Percentiles rank a stretch among this genome's conserved stretches.
Conservation (phyloP, 306 rosid species). For the Cucurbita ficifolia region DNA sequence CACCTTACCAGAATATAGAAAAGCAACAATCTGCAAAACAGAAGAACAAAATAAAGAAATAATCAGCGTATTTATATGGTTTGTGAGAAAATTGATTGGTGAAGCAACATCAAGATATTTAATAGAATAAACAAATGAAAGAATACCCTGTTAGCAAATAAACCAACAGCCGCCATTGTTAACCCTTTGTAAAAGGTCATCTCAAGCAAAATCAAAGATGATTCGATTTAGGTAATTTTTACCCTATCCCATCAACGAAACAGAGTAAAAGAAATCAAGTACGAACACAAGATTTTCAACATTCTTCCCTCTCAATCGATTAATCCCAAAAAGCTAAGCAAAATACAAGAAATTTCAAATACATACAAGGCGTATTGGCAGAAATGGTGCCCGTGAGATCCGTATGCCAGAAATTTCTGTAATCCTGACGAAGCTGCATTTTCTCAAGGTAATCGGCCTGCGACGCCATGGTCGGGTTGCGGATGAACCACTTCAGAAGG, state of each 20-base stretch:
- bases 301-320: background rate
- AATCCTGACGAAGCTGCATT: slow-evolving; percentile 49
- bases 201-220: background rate
- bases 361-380: slow-evolving; percentile 31
- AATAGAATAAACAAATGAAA: background rate
- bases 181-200: background rate
- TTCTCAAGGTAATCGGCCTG: slow-evolving; percentile 26
- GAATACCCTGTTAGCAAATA: background rate
- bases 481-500: background rate
- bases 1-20: slow-evolving; percentile 46
- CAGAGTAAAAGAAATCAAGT: background rate
- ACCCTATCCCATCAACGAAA: background rate
- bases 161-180: background rate
- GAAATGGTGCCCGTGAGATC: slow-evolving; percentile 28
- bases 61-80: background rate
- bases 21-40: slow-evolving; percentile 44
- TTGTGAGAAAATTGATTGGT: background rate
- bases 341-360: background rate
- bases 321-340: background rate
- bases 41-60: background rate
- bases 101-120: background rate
- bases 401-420: slow-evolving; percentile 46
- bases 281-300: background rate
- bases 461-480: slow-evolving; percentile 20
- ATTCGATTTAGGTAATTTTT: background rate